These are phyloP conservation scores for Schrenkiella parvula DNA, from an alignment of 345 rosid species.

Conservation along the genomic window DNA sequence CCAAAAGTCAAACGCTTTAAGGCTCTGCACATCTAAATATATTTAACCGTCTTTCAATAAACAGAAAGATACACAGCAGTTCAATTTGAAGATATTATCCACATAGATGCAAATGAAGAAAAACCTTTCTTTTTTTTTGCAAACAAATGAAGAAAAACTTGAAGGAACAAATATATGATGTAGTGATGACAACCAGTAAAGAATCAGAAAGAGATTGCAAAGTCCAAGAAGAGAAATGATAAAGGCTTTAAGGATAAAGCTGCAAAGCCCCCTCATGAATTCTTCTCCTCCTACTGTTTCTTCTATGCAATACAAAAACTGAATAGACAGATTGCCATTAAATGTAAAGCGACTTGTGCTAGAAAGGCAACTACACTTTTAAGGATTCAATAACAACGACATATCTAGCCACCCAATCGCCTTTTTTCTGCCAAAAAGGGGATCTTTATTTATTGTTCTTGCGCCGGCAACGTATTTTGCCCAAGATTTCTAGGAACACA, in stretches of 20 bases:
- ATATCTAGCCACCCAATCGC: not conserved
- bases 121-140: no score
- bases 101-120: constrained; percentile 5
- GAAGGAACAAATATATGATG: constrained; percentile 19
- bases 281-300: constrained; percentile 22
- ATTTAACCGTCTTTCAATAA: not conserved
- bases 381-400: constrained; percentile 21
- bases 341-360: constrained; percentile 24
- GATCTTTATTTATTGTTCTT: not conserved
- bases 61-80: constrained; percentile 14
- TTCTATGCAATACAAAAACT: constrained; percentile 28
- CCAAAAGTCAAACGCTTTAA: constrained; percentile 23
- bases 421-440: not conserved
- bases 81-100: not conserved
- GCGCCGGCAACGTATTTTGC: constrained; percentile 14
- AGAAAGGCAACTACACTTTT: constrained; percentile 16
- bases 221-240: constrained; percentile 35
- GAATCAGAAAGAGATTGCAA: constrained; percentile 30
- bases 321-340: constrained; percentile 42
- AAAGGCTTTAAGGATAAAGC: constrained; percentile 34
- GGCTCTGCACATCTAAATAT: constrained; percentile 3
- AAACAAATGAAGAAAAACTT: not conserved
- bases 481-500: constrained; percentile 3
- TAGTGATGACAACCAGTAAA: constrained; percentile 42
- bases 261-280: constrained; percentile 44